A percentile compares a stretch with the other conserved stretches of the same genome.
Conservation (phyloP, 208 protist genomes). For the Leishmania turanica region DNA sequence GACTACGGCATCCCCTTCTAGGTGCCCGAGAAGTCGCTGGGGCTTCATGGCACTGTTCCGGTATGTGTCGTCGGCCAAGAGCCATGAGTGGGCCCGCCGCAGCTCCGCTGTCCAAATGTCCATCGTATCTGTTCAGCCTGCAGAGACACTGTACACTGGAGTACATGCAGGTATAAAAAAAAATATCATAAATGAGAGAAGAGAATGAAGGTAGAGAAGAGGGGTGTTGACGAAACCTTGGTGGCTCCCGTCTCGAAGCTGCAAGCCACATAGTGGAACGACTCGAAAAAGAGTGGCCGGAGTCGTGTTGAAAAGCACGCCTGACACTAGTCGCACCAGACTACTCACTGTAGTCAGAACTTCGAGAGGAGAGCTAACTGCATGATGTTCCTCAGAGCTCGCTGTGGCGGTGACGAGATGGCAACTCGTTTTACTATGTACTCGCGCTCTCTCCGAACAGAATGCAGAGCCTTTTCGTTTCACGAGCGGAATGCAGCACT, state of each 20-base stretch:
- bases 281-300: not conserved
- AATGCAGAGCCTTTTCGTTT: not conserved
- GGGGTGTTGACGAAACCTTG: not conserved
- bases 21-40: slow-evolving; percentile 4
- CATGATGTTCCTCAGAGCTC: not conserved
- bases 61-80: slow-evolving; percentile 11
- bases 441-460: not conserved
- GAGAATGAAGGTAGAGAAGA: too few relatives aligned
- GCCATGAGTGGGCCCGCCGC: slow-evolving; percentile 1
- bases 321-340: not conserved
- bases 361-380: not conserved
- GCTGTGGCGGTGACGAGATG: too few relatives aligned
- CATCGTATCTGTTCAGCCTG: not conserved
- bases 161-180: not conserved
- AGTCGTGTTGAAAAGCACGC: not conserved
- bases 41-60: slow-evolving; percentile 6
- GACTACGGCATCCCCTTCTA: slow-evolving; percentile 4
- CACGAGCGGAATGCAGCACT: not conserved
- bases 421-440: not conserved
- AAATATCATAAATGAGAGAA: not conserved
- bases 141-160: not conserved
- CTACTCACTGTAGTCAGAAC: not conserved
- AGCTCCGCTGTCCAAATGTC: slow-evolving; percentile 4
- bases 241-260: not conserved
- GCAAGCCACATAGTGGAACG: not conserved